Percentiles rank a stretch among this genome's conserved stretches.
Conservation (phyloP, 129 eudicot species). For the Ambrosia trifida region DNA sequence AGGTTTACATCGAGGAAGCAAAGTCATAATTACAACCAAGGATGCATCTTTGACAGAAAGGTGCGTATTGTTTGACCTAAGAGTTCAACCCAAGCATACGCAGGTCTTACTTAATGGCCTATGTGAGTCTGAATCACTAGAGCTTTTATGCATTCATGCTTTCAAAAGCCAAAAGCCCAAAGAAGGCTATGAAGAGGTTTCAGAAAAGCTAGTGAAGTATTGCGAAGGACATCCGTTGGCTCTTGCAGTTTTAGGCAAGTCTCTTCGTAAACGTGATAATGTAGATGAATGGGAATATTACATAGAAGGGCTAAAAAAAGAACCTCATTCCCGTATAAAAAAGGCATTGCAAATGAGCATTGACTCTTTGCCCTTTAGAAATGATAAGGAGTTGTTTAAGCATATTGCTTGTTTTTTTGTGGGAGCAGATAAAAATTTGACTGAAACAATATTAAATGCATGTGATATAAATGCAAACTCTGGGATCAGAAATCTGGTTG, state of each 20-base stretch:
- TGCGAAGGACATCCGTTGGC: constrained; percentile 7
- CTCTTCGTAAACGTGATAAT: constrained; percentile 14
- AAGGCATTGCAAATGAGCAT: constrained; percentile 19
- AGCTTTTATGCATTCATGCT: background rate
- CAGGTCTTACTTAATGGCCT: constrained; percentile 4
- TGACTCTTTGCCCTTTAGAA: constrained; percentile 19
- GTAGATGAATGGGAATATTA: constrained; percentile 26
- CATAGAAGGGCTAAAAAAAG: constrained; percentile 17
- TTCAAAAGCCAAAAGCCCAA: constrained; percentile 22
- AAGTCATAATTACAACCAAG: too few relatives aligned
- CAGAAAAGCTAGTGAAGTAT: background rate
- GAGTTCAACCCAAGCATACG: constrained; percentile 6
- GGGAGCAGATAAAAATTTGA: constrained; percentile 16
- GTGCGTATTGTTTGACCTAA: background rate
- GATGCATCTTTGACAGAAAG: background rate
- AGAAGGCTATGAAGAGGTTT: constrained; percentile 20
- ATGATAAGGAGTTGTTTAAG: constrained; percentile 32
- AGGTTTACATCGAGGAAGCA: too few relatives aligned
- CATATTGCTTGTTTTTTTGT: constrained; percentile 5
- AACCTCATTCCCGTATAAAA: background rate
- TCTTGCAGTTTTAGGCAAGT: constrained; percentile 25
- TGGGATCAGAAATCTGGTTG: constrained; percentile 38
- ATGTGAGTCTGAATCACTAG: constrained; percentile 12
- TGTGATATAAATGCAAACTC: constrained; percentile 16
- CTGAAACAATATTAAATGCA: constrained; percentile 20